phyloP scores from a whole-genome alignment of 148 eudicot genomes.

The Rhododendron kiyosumense region DNA sequence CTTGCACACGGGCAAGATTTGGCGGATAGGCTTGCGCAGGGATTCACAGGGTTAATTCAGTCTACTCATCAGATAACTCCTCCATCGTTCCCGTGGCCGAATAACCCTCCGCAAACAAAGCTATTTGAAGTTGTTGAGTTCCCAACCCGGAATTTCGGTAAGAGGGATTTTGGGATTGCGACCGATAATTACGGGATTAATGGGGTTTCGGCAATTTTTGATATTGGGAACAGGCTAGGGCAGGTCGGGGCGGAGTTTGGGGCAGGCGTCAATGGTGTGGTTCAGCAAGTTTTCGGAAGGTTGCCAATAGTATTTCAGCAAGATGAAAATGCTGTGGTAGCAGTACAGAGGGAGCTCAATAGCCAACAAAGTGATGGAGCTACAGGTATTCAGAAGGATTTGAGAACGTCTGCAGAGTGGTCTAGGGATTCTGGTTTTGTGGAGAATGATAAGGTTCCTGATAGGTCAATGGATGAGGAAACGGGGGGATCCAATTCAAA shows the following conservation, averaged over 20 bases:
- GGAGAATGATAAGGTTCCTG: slow-evolving; percentile 37
- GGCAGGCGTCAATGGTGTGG: slow-evolving; percentile 67
- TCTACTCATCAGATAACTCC: slow-evolving; percentile 55
- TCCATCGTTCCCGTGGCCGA: slow-evolving; percentile 75
- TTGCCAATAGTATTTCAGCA: slow-evolving; percentile 60
- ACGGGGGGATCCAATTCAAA: slow-evolving; percentile 49
- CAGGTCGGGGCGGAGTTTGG: slow-evolving; percentile 84
- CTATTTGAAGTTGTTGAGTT: slow-evolving; percentile 66
- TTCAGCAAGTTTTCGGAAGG: slow-evolving; percentile 64
- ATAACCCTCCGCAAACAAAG: slow-evolving; percentile 36
- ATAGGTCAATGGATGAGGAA: slow-evolving; percentile 47
- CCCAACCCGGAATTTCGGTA: slow-evolving; percentile 45
- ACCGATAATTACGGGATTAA: slow-evolving; percentile 39
- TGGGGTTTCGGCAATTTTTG: slow-evolving; percentile 66
- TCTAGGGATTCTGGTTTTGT: slow-evolving; percentile 51
- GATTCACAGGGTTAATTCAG: slow-evolving; percentile 75
- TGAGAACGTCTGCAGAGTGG: slow-evolving; percentile 60
- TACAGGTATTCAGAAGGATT: slow-evolving; percentile 49
- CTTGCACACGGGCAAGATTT: slow-evolving; percentile 56
- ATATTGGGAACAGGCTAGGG: slow-evolving; percentile 74
- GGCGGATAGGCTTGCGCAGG: slow-evolving; percentile 80
- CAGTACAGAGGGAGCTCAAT: slow-evolving; percentile 31
- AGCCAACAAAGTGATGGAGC: slow-evolving; percentile 32
- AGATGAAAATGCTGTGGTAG: slow-evolving; percentile 33
- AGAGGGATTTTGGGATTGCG: slow-evolving; percentile 54